phyloP scores from a whole-genome alignment of 2,329 filamentous ascomycete genomes.

The Diplodia mutila region DNA sequence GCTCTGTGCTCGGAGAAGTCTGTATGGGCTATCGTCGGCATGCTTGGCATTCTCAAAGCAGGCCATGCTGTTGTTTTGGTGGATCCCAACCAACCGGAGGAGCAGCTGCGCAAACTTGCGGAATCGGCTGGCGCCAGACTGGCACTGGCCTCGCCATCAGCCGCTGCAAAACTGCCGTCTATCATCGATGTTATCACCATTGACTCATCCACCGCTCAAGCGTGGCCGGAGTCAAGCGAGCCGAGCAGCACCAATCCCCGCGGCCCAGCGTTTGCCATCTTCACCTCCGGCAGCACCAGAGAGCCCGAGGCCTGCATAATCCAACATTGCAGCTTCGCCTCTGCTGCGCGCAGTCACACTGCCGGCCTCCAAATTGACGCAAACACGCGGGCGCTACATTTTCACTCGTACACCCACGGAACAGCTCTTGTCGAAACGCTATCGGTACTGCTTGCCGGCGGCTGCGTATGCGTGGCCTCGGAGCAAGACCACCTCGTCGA shows the following conservation, averaged over 20 bases:
- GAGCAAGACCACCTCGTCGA: slow-evolving; percentile 46
- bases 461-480: slow-evolving; percentile 42
- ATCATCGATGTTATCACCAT: not conserved
- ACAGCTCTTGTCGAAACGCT: slow-evolving; percentile 43
- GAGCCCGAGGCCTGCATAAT: slow-evolving; percentile 36
- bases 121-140: slow-evolving; percentile 26
- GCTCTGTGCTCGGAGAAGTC: slow-evolving; percentile 6
- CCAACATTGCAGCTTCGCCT: slow-evolving; percentile 37
- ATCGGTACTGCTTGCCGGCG: slow-evolving; percentile 39
- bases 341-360: slow-evolving; percentile 28
- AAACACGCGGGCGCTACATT: slow-evolving; percentile 43
- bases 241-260: not conserved
- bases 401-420: slow-evolving; percentile 43
- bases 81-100: slow-evolving; percentile 39
- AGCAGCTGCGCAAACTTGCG: slow-evolving; percentile 28
- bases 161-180: not conserved
- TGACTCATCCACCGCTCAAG: not conserved
- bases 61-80: slow-evolving; percentile 32
- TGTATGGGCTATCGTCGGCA: slow-evolving; percentile 38
- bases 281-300: slow-evolving; percentile 33
- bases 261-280: slow-evolving; percentile 29
- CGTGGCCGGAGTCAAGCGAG: not conserved
- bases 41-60: slow-evolving; percentile 43
- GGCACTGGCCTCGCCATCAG: slow-evolving; percentile 27
- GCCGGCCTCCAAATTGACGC: slow-evolving; percentile 25